Percentiles rank a stretch among this genome's conserved stretches.
Evolutionary conservation across 805 yeast species (phyloP).

Genomic region (Cyberlindnera veronae): DNA sequence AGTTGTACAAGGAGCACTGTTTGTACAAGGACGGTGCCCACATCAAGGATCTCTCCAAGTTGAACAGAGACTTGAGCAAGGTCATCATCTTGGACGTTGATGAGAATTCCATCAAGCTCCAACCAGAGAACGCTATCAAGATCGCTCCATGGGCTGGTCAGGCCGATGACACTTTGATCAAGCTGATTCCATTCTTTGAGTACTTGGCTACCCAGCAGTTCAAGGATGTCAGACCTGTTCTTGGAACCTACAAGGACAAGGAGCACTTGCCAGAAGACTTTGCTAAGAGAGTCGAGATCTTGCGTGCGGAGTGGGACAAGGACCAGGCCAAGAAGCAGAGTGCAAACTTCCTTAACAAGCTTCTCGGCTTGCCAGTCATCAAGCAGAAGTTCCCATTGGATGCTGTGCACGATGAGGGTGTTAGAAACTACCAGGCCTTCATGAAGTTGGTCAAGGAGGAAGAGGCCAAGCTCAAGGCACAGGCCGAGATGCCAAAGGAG

Average conservation of each 20-base stretch:
- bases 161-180: slow-evolving; percentile 74
- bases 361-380: slow-evolving; percentile 60
- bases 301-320: slow-evolving; percentile 67
- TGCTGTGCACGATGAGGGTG: slow-evolving; percentile 86
- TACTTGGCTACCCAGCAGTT: slow-evolving; percentile 84
- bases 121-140: slow-evolving; percentile 93
- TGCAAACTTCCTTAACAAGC: slow-evolving; percentile 51
- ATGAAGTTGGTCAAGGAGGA: slow-evolving; percentile 83
- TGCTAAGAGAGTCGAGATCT: slow-evolving; percentile 66
- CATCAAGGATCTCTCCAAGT: slow-evolving; percentile 82
- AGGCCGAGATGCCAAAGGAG: slow-evolving; percentile 78
- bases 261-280: slow-evolving; percentile 73
- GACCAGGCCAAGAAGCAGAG: slow-evolving; percentile 44
- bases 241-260: slow-evolving; percentile 68
- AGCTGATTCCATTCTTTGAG: slow-evolving; percentile 88
- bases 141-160: slow-evolving; percentile 84
- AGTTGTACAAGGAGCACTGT: slow-evolving; percentile 88
- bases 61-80: slow-evolving; percentile 88
- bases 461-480: slow-evolving; percentile 55
- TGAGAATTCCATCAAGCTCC: slow-evolving; percentile 67
- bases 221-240: slow-evolving; percentile 85
- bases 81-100: slow-evolving; percentile 77
- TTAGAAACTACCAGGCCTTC: slow-evolving; percentile 80
- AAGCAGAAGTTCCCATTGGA: slow-evolving; percentile 68
- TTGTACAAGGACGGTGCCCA: slow-evolving; percentile 79